These are phyloP conservation scores for Camelina hispida DNA, from an alignment of 345 rosid species.

Conservation along the genomic window DNA sequence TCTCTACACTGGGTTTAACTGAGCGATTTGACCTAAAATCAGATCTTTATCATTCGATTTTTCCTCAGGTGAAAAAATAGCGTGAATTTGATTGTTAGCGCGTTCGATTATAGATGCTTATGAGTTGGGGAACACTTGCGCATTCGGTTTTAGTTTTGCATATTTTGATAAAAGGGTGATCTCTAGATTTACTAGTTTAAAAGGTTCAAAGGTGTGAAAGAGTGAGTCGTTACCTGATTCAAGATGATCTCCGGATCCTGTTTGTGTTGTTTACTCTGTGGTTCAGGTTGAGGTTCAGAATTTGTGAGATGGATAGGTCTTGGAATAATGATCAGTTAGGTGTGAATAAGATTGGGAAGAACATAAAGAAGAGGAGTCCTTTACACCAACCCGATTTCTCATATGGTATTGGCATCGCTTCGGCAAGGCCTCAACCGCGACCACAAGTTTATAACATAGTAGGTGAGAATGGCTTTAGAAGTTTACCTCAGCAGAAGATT, in stretches of 20 bases:
- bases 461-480: not conserved
- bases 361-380: constrained; percentile 75
- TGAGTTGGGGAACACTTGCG: not conserved
- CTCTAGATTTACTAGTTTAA: not conserved
- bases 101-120: not conserved
- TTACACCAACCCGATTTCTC: constrained; percentile 64
- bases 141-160: not conserved
- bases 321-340: constrained; percentile 61
- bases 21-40: not conserved
- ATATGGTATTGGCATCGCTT: constrained; percentile 53
- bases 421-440: constrained; percentile 50
- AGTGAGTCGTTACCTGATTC: not conserved
- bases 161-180: not conserved
- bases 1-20: not conserved
- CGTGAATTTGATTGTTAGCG: not conserved
- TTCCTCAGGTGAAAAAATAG: not conserved
- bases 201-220: constrained; percentile 2
- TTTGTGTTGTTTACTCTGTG: not conserved
- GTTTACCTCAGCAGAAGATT: constrained; percentile 60
- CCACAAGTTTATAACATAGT: too few species aligned
- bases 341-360: constrained; percentile 76
- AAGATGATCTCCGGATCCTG: not conserved
- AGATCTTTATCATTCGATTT: not conserved
- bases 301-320: constrained; percentile 62
- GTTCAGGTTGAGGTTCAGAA: not conserved